Evolutionary conservation across 306 rosid species (phyloP), one percentile per base, ranked within the genome.

Genomic region (Rosa chinensis): DNA sequence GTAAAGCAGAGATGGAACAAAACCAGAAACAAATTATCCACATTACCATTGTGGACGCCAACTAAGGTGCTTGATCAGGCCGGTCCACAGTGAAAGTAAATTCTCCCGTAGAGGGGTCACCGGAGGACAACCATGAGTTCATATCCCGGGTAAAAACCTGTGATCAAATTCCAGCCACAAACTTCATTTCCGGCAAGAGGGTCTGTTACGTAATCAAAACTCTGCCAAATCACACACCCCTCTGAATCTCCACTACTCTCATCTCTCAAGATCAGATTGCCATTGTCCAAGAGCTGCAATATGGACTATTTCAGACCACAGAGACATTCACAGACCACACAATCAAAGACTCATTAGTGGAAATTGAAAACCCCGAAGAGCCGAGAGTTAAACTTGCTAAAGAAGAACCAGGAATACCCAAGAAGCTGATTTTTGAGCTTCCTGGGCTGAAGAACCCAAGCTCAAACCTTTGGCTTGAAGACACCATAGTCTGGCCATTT

Each of bases 401-500:
- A 32, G 37, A 32, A 32, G 37, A 32, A 32, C 37, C 37, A 32
- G 37, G 37, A 63, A 82, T 66, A 64, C 82, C 82, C 71, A 78
- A 82, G 71, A 53, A 77, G 52, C 76, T 78, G 17, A 20, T 53
- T 3, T 32, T 73, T 40, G 82, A 63, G 53, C 23, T 82, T 8
- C 11, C 78, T 23, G 69, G 71, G 69, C 9, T 74, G 44, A 82
- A 82, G 59, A 82, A 82, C 10, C 78, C 74, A 21, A 77, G 81
- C 67, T 82, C 81, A 52, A 82, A 77, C 13, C 70, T 55, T 48
- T 71, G 63, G 70, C 59, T 45, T 23, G 85, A 64, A 23, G 78
- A 77, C 12, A 82, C 85, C 81, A 77, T 71, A n/a, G 78, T 77
- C 69, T 82, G 81, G 40, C 53, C 74, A 77, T 82, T 66, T 18